Percentiles rank a stretch among this genome's conserved stretches.
phyloP scores from a whole-genome alignment of 768 basidiomycete genomes.

The Calocera viscosa region DNA sequence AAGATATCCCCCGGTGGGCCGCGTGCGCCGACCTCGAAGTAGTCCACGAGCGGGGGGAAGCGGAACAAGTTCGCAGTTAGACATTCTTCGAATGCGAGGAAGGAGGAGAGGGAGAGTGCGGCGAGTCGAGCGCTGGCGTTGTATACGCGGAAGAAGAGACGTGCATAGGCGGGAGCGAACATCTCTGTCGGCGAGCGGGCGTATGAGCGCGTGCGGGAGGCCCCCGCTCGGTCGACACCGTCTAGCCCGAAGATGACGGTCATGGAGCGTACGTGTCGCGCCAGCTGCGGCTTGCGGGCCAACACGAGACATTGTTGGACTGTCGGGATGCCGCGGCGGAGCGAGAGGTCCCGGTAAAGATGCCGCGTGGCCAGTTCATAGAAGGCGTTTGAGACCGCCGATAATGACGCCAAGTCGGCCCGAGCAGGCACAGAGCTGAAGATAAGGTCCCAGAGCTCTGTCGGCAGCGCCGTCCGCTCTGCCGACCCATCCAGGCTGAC shows the following conservation, averaged over 20 bases:
- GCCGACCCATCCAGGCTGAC: neutral
- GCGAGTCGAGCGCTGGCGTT: neutral
- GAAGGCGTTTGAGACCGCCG: neutral
- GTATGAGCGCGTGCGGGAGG: neutral
- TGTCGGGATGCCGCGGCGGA: neutral
- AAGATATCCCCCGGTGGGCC: neutral
- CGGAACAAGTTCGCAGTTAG: neutral
- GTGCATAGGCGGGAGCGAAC: neutral
- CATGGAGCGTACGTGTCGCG: neutral
- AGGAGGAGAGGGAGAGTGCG: neutral
- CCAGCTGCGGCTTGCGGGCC: neutral
- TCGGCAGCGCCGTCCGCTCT: neutral
- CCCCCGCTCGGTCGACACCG: neutral
- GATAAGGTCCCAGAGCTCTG: constrained; percentile 7
- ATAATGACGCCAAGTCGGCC: neutral
- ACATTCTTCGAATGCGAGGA: neutral
- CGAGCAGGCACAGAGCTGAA: neutral
- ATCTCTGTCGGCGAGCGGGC: neutral
- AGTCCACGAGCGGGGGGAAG: neutral
- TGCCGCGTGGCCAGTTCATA: neutral
- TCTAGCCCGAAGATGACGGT: neutral
- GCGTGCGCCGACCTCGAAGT: neutral
- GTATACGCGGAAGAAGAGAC: neutral
- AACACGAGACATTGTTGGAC: neutral
- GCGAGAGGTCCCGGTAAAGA: constrained; percentile 3